Conservation (phyloP, 352 stramenopile genomes). For the Lagenidium giganteum region DNA sequence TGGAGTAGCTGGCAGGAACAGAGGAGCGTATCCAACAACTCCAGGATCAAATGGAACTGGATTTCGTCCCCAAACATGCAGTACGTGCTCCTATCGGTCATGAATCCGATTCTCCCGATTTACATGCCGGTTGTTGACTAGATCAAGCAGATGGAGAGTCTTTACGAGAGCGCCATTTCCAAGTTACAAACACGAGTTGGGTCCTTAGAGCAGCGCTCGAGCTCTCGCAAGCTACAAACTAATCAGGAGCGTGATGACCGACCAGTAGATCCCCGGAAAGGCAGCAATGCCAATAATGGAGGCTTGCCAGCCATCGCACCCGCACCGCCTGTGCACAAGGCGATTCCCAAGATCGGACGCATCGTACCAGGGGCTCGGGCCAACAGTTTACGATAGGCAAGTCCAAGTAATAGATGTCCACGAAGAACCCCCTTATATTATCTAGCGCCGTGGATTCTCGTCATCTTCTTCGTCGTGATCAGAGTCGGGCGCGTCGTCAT, state of each 20-base stretch:
- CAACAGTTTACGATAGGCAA: conserved; percentile 9
- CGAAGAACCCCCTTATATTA: not conserved
- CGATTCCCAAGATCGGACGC: conserved; percentile 50
- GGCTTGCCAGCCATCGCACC: not conserved
- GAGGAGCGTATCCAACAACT: conserved; percentile 7
- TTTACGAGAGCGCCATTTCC: conserved; percentile 65
- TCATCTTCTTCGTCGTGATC: conserved; percentile 4
- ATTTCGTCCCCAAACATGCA: conserved; percentile 8
- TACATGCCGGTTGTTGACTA: conserved; percentile 13
- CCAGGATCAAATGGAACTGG: conserved; percentile 12
- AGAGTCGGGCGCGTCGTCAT: conserved; percentile 42
- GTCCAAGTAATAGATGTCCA: not conserved
- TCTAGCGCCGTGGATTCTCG: not conserved
- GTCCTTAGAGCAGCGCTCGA: conserved; percentile 31
- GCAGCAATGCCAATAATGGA: conserved; percentile 7
- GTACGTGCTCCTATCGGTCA: not conserved
- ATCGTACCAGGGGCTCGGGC: conserved; percentile 46
- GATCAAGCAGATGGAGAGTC: conserved; percentile 67
- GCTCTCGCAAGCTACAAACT: conserved; percentile 9
- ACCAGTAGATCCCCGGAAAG: not conserved
- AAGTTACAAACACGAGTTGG: conserved; percentile 68
- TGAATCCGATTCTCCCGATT: not conserved
- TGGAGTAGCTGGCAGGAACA: not conserved
- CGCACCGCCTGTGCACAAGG: conserved; percentile 6
- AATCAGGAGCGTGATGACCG: conserved; percentile 4